Evolutionary conservation across 2,329 filamentous ascomycete species (phyloP), one percentile per base, ranked within the genome.

Genomic region (Claviceps citrina): DNA sequence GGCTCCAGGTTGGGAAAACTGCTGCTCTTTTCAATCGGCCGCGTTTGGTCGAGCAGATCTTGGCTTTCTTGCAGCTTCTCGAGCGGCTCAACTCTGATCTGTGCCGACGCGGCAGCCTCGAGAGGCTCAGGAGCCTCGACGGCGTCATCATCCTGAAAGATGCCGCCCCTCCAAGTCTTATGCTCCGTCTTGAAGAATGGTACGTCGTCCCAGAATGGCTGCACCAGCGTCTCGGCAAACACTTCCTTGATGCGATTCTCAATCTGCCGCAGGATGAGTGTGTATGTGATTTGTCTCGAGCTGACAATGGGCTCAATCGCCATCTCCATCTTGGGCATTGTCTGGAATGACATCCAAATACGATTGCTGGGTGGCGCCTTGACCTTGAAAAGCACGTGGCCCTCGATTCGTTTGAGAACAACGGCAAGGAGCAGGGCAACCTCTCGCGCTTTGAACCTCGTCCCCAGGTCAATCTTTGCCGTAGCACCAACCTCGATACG

Each of bases 351-450:
- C 49, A 96, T 76, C 91, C 91, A 98, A n/a, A 94, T 59, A 31
- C 91, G 76, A 57, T 98, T 98, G 59, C 86, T 95, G 1, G 91
- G 91, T 13, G 89, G 85, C 6, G 91, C 84, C 58, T 98, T 98
- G 58, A 96, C 78, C 52, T 85, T 82, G 52, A 95, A 69, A 24
- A 94, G 63, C 34, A 84, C 62, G 51, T 93, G 89, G 0, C 91
- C 91, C 51, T 93, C 84, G 1, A 96, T 65, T 50, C 79, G 83
- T 55, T 84, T 87, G 42, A 95, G 59, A 1, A 91, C 81, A 3
- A 86, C 84, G 3, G 91, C 85, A 27, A 98, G 70, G 8, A 95
- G 71, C 38, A 98, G 68, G 46, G 89, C 86, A 36, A 96, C 86
- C 57, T 95, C 86, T 47, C 89, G 71, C 5, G 83, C 74, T 55